phyloP scores from a whole-genome alignment of 129 eudicot genomes.

The Artemisia tridentata region DNA sequence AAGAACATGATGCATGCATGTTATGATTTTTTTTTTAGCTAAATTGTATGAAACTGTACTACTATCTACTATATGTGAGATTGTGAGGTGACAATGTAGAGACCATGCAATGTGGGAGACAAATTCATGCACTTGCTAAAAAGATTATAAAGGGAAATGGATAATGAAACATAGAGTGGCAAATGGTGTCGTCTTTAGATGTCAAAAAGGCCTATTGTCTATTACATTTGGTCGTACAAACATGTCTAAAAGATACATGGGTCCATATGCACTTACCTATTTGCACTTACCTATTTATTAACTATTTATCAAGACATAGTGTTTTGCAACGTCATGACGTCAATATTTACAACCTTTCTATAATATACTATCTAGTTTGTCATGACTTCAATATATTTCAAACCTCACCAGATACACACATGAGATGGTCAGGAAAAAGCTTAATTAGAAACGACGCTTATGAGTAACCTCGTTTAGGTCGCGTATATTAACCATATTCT shows the following conservation, averaged over 20 bases:
- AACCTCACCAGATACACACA: no score
- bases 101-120: constrained; percentile 38
- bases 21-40: background rate
- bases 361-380: no score
- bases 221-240: constrained; percentile 26
- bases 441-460: background rate
- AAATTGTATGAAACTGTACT: background rate
- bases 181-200: constrained; percentile 9
- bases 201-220: constrained; percentile 16
- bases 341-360: no score
- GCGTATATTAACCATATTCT: no score
- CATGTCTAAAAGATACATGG: constrained; percentile 21
- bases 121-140: constrained; percentile 22
- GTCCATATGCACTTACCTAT: constrained; percentile 15
- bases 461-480: no score
- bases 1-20: background rate
- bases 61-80: background rate
- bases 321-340: background rate
- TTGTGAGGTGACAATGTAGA: background rate
- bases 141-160: constrained; percentile 13
- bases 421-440: background rate
- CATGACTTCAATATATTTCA: background rate
- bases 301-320: background rate
- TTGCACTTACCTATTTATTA: no score
- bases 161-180: constrained; percentile 21